Evolutionary conservation across 495 filamentous ascomycete species (phyloP).

Genomic region (Sphaerosporella brunnea): DNA sequence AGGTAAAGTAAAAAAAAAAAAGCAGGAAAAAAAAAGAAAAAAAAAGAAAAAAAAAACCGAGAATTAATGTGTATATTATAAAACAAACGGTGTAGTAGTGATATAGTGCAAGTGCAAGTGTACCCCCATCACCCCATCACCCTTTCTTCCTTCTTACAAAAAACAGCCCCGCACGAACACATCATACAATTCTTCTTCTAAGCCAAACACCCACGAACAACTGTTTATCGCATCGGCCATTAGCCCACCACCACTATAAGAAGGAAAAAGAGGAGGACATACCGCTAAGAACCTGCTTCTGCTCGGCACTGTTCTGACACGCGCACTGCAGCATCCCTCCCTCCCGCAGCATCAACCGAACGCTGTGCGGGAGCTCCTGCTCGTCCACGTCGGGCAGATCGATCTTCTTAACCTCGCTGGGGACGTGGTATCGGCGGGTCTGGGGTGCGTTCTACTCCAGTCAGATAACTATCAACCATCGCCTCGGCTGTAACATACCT

Average conservation of each 20-base stretch:
- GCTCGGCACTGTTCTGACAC: constrained; percentile 23
- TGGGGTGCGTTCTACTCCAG: constrained; percentile 19
- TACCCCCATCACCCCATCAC: neutral
- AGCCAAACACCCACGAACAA: constrained; percentile 16
- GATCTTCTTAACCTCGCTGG: constrained; percentile 16
- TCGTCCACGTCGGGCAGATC: constrained; percentile 26
- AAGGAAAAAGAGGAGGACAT: neutral
- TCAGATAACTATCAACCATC: neutral
- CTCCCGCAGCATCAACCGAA: constrained; percentile 20
- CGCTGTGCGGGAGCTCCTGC: constrained; percentile 26
- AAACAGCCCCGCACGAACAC: constrained; percentile 1
- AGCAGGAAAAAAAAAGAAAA: neutral
- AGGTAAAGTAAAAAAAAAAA: too few relatives aligned
- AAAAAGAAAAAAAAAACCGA: neutral
- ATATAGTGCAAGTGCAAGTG: neutral
- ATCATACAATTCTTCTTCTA: constrained; percentile 10
- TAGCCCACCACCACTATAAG: neutral
- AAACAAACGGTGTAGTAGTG: neutral
- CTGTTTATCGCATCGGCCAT: constrained; percentile 2
- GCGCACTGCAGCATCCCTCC: constrained; percentile 25
- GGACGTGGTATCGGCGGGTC: constrained; percentile 22
- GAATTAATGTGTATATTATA: constrained; percentile 2
- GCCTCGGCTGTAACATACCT: constrained; percentile 7
- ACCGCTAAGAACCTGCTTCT: constrained; percentile 24
- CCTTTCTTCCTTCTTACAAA: neutral